phyloP scores from a whole-genome alignment of 768 basidiomycete genomes.

The Termitomyces sp. region DNA sequence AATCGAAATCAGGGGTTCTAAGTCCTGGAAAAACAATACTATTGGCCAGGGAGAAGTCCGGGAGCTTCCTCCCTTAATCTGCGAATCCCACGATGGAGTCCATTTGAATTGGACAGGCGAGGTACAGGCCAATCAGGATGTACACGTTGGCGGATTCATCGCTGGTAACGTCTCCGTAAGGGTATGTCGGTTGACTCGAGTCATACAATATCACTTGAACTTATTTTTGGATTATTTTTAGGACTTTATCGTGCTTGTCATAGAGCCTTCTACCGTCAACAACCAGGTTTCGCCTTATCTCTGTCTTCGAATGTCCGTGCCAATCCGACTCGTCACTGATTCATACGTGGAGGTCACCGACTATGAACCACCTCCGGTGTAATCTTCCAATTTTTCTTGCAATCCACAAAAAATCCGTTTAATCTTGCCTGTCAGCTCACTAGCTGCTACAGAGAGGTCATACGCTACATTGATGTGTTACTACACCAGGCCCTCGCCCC shows the following conservation, averaged over 20 bases:
- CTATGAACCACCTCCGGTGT: constrained; percentile 8
- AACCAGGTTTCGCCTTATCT: constrained; percentile 30
- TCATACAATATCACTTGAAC: neutral
- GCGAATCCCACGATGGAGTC: constrained; percentile 16
- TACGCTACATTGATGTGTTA: neutral
- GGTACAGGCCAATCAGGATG: constrained; percentile 33
- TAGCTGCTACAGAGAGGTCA: neutral
- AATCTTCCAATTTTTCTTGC: neutral
- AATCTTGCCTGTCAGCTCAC: neutral
- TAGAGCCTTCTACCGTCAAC: constrained; percentile 33
- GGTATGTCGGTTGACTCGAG: constrained; percentile 22
- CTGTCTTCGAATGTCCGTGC: constrained; percentile 40
- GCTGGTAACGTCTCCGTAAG: constrained; percentile 41
- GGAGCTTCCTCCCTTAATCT: constrained; percentile 37
- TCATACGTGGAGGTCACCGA: constrained; percentile 32
- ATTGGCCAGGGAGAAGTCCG: constrained; percentile 49
- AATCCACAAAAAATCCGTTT: neutral
- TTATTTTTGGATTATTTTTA: constrained; percentile 21
- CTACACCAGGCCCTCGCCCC: neutral
- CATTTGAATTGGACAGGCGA: constrained; percentile 64
- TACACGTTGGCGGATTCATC: constrained; percentile 43
- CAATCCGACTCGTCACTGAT: constrained; percentile 60
- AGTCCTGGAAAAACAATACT: constrained; percentile 33
- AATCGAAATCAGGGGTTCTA: constrained; percentile 30
- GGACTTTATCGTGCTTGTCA: constrained; percentile 55